A percentile compares a stretch with the other conserved stretches of the same genome.
phyloP scores from a whole-genome alignment of 495 filamentous ascomycete species.

The Penicillium atrosanguineum region DNA sequence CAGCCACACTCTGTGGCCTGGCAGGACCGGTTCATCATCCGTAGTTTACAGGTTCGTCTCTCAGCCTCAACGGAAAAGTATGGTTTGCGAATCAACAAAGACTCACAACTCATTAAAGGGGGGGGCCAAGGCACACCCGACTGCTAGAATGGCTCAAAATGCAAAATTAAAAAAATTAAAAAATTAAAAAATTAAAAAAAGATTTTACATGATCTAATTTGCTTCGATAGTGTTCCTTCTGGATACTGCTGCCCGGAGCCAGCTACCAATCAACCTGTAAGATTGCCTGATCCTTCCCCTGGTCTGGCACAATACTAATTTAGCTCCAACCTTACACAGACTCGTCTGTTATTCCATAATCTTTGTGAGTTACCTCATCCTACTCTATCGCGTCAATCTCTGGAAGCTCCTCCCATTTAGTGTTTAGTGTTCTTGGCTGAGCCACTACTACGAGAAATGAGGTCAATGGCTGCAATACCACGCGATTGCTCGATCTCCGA shows the following conservation, averaged over 20 bases:
- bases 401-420: not conserved
- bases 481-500: not conserved
- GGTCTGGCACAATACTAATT: not conserved
- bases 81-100: not conserved
- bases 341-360: not conserved
- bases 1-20: slow-evolving; percentile 2
- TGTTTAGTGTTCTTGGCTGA: not conserved
- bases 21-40: not conserved
- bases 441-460: not conserved
- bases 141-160: not conserved
- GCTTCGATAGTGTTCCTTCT: not conserved
- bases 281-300: not conserved
- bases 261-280: not conserved
- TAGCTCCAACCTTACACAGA: not conserved
- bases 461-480: not conserved
- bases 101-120: not conserved
- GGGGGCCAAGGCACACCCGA: not conserved
- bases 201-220: not conserved
- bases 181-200: too few species aligned
- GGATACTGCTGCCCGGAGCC: not conserved
- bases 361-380: not conserved
- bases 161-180: too few species aligned
- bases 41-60: slow-evolving; percentile 1
- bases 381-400: not conserved
- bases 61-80: not conserved